These are phyloP conservation scores for Naganishia vaughanmartiniae DNA, from an alignment of 768 basidiomycete species.

Conservation along the genomic window DNA sequence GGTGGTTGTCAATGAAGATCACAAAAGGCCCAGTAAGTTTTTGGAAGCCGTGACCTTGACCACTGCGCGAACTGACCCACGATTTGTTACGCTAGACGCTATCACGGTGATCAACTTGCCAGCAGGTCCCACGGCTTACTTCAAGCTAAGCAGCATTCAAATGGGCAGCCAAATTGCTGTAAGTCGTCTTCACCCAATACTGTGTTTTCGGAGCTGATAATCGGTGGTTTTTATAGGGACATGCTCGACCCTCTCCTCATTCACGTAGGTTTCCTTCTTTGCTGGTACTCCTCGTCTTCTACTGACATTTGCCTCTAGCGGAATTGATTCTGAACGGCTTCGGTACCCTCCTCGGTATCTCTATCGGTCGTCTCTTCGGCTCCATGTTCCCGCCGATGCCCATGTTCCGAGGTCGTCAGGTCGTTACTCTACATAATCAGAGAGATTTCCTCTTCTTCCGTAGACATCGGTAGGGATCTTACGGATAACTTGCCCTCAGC, in stretches of 20 bases:
- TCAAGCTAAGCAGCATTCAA: constrained; percentile 85
- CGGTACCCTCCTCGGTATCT: constrained; percentile 86
- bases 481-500: too few relatives aligned
- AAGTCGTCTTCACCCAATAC: constrained; percentile 21
- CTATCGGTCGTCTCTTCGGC: constrained; percentile 91
- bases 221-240: constrained; percentile 61
- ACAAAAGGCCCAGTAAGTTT: constrained; percentile 82
- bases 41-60: not conserved
- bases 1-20: constrained; percentile 91
- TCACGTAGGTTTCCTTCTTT: constrained; percentile 55
- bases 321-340: constrained; percentile 94
- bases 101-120: constrained; percentile 89
- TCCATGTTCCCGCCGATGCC: constrained; percentile 92
- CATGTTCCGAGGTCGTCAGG: constrained; percentile 92
- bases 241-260: constrained; percentile 87
- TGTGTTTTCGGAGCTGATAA: not conserved
- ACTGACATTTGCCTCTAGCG: constrained; percentile 49
- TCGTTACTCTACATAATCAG: constrained; percentile 95
- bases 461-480: constrained; percentile 71
- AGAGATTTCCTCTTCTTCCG: constrained; percentile 97
- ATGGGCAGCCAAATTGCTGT: constrained; percentile 83
- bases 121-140: constrained; percentile 88
- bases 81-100: constrained; percentile 63
- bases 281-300: not conserved
- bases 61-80: not conserved